Conservation (phyloP, 2,329 filamentous ascomycete genomes). For the Aspergillus novoparasiticus region DNA sequence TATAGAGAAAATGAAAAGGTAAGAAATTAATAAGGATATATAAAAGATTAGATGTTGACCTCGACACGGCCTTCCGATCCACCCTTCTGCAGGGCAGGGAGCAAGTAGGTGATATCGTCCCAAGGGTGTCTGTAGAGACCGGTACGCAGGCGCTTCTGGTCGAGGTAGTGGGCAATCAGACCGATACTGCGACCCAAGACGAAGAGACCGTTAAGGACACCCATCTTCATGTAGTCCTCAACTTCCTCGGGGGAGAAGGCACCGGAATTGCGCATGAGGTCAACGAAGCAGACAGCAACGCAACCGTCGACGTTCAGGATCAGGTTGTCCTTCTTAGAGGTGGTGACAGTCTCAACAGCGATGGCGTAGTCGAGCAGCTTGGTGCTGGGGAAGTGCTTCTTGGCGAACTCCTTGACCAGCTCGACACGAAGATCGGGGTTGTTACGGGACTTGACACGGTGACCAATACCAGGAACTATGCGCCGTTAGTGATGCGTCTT, state of each 20-base stretch:
- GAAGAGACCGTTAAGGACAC: conserved; percentile 99
- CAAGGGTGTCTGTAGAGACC: conserved; percentile 99
- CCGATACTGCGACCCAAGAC: conserved; percentile 95
- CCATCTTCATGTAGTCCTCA: conserved; percentile 98
- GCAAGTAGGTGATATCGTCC: conserved; percentile 96
- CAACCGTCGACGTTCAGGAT: conserved; percentile 99
- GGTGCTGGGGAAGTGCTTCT: conserved; percentile 95
- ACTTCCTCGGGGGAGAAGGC: conserved; percentile 95
- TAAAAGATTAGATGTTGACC: conserved; percentile 68
- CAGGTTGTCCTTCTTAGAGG: conserved; percentile 99
- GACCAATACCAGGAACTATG: conserved; percentile 88
- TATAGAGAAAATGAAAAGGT: conserved; percentile 17
- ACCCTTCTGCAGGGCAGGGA: conserved; percentile 74
- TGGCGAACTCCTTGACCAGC: conserved; percentile 98
- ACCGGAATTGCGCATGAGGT: conserved; percentile 95
- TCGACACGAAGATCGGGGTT: conserved; percentile 99
- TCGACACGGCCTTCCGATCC: conserved; percentile 86
- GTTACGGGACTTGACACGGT: conserved; percentile 99
- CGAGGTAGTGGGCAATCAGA: conserved; percentile 99
- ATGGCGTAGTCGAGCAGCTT: conserved; percentile 99
- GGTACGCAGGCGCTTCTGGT: conserved; percentile 98
- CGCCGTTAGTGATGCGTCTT: conserved; percentile 27
- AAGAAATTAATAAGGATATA: conserved; percentile 26
- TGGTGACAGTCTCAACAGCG: conserved; percentile 96
- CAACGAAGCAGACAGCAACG: conserved; percentile 98